Evolutionary conservation across 2,329 filamentous ascomycete genomes (phyloP).

Genomic region (Trichoderma koningii): DNA sequence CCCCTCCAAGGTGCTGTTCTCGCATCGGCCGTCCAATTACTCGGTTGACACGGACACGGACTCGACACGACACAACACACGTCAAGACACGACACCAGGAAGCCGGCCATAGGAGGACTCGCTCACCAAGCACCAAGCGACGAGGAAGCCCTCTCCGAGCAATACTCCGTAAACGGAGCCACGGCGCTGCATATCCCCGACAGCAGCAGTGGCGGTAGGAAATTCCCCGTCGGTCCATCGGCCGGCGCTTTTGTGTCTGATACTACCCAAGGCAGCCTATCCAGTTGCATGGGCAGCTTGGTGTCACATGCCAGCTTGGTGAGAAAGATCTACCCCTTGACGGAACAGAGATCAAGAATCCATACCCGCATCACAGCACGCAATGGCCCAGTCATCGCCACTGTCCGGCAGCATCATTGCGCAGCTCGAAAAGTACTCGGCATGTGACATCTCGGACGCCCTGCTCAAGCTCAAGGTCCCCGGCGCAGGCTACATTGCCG

Average conservation of each 20-base stretch:
- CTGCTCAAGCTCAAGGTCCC: slow-evolving; percentile 69
- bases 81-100: neutral
- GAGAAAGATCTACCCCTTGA: slow-evolving; percentile 1
- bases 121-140: neutral
- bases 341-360: neutral
- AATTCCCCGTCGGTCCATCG: slow-evolving; percentile 4
- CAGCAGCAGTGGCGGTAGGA: slow-evolving; percentile 1
- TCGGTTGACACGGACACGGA: neutral
- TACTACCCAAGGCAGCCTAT: too few relatives aligned
- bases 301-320: slow-evolving; percentile 9
- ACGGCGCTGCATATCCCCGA: slow-evolving; percentile 3
- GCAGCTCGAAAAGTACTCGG: slow-evolving; percentile 44
- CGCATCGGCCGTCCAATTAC: slow-evolving; percentile 12
- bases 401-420: slow-evolving; percentile 32
- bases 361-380: neutral
- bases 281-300: neutral
- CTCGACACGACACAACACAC: neutral
- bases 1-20: neutral
- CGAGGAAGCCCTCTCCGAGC: neutral
- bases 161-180: slow-evolving; percentile 2
- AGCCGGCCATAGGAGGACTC: neutral
- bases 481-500: slow-evolving; percentile 66
- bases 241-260: neutral
- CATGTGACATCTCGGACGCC: slow-evolving; percentile 69
- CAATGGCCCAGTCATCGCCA: slow-evolving; percentile 21